These are phyloP conservation scores for Plicaturopsis crispa DNA, from an alignment of 768 basidiomycete species.

Conservation along the genomic window DNA sequence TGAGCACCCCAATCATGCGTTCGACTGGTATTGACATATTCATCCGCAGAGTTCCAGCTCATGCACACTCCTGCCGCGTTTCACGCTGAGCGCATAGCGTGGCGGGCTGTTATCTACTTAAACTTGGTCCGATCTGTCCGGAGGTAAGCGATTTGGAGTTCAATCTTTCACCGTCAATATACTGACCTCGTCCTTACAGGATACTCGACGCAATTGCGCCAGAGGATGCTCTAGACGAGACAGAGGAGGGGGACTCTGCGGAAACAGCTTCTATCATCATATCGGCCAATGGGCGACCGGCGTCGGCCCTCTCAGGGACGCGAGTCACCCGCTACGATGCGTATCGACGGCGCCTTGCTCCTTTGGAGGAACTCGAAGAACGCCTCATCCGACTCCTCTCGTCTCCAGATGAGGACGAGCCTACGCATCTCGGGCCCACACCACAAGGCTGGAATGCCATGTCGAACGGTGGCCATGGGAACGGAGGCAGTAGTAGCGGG, in stretches of 20 bases:
- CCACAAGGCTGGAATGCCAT: conserved; percentile 27
- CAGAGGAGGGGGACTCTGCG: conserved; percentile 44
- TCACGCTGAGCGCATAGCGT: conserved; percentile 73
- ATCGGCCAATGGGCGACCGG: conserved; percentile 38
- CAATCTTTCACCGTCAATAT: neutral
- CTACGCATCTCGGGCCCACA: conserved; percentile 45
- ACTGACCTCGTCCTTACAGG: conserved; percentile 24
- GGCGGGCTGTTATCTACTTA: conserved; percentile 84
- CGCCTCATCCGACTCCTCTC: conserved; percentile 60
- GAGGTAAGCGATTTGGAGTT: conserved; percentile 32
- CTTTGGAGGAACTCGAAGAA: conserved; percentile 63
- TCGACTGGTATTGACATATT: no score
- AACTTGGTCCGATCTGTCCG: conserved; percentile 80
- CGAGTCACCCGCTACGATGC: conserved; percentile 52
- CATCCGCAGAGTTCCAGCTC: conserved; percentile 68
- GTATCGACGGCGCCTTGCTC: conserved; percentile 57
- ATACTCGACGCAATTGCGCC: conserved; percentile 71
- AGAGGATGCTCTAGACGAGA: conserved; percentile 55
- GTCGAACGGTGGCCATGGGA: neutral
- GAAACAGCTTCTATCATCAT: conserved; percentile 49
- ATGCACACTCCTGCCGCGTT: conserved; percentile 73
- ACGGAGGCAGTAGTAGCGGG: neutral
- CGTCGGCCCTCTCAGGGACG: conserved; percentile 42
- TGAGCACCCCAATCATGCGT: no score
- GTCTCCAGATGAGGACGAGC: conserved; percentile 64